Conservation (phyloP, 2,329 filamentous ascomycete species). For the Pyrenochaeta sp. region DNA sequence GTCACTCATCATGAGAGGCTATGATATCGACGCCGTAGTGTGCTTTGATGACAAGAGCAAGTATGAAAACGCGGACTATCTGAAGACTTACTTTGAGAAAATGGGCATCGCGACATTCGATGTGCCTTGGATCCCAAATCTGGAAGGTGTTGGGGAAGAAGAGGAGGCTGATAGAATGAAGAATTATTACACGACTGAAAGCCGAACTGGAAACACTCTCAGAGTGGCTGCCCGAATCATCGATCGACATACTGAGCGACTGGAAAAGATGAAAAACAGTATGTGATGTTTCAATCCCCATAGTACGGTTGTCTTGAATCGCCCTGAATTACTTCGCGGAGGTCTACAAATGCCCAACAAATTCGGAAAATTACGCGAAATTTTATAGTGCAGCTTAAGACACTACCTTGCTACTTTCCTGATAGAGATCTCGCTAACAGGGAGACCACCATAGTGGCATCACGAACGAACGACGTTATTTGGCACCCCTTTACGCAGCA, state of each 20-base stretch:
- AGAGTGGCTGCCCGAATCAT: conserved; percentile 63
- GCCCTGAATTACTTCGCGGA: neutral
- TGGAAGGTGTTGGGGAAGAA: conserved; percentile 33
- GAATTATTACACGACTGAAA: conserved; percentile 66
- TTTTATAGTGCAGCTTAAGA: neutral
- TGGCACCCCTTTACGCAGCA: conserved; percentile 94
- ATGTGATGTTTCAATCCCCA: neutral
- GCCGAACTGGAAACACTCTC: conserved; percentile 50
- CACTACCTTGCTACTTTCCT: neutral
- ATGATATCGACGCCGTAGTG: conserved; percentile 75
- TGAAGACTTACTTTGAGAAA: conserved; percentile 71
- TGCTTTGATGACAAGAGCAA: conserved; percentile 70
- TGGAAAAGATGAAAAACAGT: conserved; percentile 65
- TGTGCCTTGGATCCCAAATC: conserved; percentile 66
- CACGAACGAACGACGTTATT: conserved; percentile 65
- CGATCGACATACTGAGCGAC: conserved; percentile 62
- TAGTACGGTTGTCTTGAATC: neutral
- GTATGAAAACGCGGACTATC: conserved; percentile 74
- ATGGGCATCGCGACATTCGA: conserved; percentile 65
- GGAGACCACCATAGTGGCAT: conserved; percentile 55
- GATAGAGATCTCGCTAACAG: neutral
- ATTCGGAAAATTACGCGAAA: neutral
- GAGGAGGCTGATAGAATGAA: conserved; percentile 67
- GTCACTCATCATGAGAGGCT: conserved; percentile 78
- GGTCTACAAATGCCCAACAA: neutral